phyloP scores from a whole-genome alignment of 768 basidiomycete species.

The Tricholoma sp. region DNA sequence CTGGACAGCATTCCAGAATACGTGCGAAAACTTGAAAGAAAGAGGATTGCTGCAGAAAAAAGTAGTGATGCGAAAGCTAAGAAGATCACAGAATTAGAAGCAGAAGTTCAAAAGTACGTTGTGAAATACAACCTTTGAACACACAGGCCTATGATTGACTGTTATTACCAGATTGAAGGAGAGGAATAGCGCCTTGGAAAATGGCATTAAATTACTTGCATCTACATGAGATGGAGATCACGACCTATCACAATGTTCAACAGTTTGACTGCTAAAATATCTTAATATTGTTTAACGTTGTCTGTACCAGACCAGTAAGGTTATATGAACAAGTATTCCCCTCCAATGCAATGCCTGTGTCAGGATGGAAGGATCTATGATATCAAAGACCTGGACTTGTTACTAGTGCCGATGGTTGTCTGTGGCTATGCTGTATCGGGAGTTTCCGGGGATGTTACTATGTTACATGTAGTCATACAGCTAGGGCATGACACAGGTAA shows the following conservation, averaged over 20 bases:
- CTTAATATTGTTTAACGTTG: not conserved
- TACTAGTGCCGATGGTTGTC: too few species aligned
- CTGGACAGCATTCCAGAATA: conserved; percentile 18
- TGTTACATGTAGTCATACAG: too few species aligned
- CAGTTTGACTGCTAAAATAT: not conserved
- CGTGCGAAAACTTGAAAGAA: conserved; percentile 35
- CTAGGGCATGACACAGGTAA: too few species aligned
- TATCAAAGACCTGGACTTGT: too few species aligned
- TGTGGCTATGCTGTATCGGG: too few species aligned
- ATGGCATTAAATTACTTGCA: not conserved
- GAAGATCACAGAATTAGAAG: conserved; percentile 25
- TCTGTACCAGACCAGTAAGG: not conserved
- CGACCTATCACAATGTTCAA: not conserved
- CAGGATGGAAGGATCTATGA: too few species aligned
- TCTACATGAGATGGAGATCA: not conserved
- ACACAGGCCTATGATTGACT: not conserved
- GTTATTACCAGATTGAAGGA: not conserved
- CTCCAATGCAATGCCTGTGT: too few species aligned
- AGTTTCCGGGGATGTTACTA: too few species aligned
- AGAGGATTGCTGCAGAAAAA: conserved; percentile 29
- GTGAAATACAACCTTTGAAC: not conserved
- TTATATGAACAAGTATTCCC: too few species aligned
- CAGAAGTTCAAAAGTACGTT: conserved; percentile 22
- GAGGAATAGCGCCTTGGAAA: not conserved
- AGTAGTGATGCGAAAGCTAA: conserved; percentile 28